phyloP scores from a whole-genome alignment of 345 rosid species.

The Balakata baccata region DNA sequence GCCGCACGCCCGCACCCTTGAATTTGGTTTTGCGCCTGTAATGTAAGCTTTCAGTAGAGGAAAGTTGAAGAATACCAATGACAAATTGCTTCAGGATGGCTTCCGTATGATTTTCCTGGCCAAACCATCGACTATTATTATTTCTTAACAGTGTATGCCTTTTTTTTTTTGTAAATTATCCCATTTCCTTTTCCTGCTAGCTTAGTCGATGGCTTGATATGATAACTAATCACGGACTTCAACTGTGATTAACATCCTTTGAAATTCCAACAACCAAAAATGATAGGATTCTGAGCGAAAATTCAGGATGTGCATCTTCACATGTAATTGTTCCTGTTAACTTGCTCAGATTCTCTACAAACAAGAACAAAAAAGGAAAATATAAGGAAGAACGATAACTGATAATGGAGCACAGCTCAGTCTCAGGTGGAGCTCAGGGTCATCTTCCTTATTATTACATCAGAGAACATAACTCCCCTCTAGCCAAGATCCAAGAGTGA shows the following conservation, averaged over 20 bases:
- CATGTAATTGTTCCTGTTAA: background rate
- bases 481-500: background rate
- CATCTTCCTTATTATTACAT: background rate
- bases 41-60: too few species aligned
- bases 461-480: too few species aligned
- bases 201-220: background rate
- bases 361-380: background rate
- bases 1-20: too few species aligned
- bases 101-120: too few species aligned
- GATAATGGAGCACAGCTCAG: constrained; percentile 8
- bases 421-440: constrained; percentile 19
- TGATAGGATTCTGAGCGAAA: background rate
- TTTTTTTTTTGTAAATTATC: too few species aligned
- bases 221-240: too few species aligned
- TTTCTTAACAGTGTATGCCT: too few species aligned
- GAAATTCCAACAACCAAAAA: background rate
- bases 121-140: too few species aligned
- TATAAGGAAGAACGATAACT: background rate
- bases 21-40: too few species aligned
- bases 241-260: too few species aligned
- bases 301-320: background rate
- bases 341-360: background rate
- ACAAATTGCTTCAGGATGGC: too few species aligned
- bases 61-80: too few species aligned
- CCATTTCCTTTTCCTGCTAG: background rate